Conservation (phyloP, 1,139 yeast species). For the Pichia sp. region DNA sequence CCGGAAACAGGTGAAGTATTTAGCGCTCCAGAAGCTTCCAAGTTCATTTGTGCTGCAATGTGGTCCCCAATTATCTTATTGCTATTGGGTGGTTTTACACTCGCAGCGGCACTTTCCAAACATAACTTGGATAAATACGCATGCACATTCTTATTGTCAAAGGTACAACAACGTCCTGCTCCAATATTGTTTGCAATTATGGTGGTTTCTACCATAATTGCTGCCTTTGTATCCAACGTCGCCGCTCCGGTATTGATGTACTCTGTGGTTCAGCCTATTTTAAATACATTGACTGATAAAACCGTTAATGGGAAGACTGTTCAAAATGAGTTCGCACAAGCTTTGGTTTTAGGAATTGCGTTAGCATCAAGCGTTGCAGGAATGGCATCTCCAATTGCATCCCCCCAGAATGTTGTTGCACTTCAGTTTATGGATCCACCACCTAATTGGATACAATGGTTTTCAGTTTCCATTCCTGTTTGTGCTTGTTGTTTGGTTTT, state of each 20-base stretch:
- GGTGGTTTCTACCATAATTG: constrained; percentile 77
- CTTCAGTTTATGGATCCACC: constrained; percentile 81
- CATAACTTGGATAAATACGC: constrained; percentile 82
- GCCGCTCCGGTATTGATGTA: constrained; percentile 93
- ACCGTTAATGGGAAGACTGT: constrained; percentile 34
- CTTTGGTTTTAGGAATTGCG: constrained; percentile 84
- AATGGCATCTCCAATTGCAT: constrained; percentile 93
- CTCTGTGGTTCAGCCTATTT: constrained; percentile 82
- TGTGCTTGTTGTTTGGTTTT: constrained; percentile 55
- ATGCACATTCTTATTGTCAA: constrained; percentile 73
- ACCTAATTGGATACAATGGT: constrained; percentile 96
- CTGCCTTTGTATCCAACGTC: constrained; percentile 96
- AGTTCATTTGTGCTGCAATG: constrained; percentile 77
- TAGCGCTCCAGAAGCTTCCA: constrained; percentile 65
- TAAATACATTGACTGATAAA: constrained; percentile 75
- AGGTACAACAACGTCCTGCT: constrained; percentile 83
- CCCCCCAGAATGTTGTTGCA: constrained; percentile 92
- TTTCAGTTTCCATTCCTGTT: constrained; percentile 79
- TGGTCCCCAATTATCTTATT: constrained; percentile 93
- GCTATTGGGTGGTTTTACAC: constrained; percentile 84
- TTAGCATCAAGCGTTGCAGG: constrained; percentile 91
- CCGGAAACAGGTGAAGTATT: constrained; percentile 49
- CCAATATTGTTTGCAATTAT: constrained; percentile 71
- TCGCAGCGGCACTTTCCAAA: constrained; percentile 91
- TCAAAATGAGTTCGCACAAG: constrained; percentile 59